Conservation (phyloP, 441 rosid genomes). For the Gossypium gossypioides region DNA sequence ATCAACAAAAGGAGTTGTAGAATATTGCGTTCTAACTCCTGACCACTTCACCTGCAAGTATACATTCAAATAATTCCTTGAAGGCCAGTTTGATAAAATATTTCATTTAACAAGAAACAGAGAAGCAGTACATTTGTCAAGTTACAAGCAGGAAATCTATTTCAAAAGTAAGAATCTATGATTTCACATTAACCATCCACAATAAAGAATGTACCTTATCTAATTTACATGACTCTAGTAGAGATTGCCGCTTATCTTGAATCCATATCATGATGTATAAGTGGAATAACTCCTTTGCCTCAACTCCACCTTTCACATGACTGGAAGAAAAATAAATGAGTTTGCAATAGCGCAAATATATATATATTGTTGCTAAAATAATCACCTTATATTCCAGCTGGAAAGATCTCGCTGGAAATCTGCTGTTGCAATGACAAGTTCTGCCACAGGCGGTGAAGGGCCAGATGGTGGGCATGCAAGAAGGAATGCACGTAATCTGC, state of each 20-base stretch:
- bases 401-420: conserved; percentile 93
- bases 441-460: conserved; percentile 80
- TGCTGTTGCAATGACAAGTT: conserved; percentile 82
- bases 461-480: conserved; percentile 94
- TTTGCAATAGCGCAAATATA: conserved; percentile 13
- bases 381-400: conserved; percentile 73
- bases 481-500: conserved; percentile 74
- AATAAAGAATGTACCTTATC: conserved; percentile 55
- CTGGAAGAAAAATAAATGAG: conserved; percentile 32
- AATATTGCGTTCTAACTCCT: conserved; percentile 85
- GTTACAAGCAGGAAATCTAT: neutral
- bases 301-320: conserved; percentile 84
- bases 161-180: neutral
- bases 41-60: conserved; percentile 83
- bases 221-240: conserved; percentile 82
- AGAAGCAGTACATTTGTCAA: neutral
- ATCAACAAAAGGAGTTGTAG: conserved; percentile 88
- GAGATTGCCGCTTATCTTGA: conserved; percentile 80
- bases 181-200: neutral
- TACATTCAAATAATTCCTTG: neutral
- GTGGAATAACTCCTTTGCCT: conserved; percentile 89
- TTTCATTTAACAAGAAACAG: neutral
- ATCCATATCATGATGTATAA: conserved; percentile 91
- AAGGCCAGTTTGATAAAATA: neutral
- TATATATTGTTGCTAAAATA: conserved; percentile 7